A percentile compares a stretch with the other conserved stretches of the same genome.
Evolutionary conservation across 2,329 filamentous ascomycete species (phyloP).

Genomic region (Colletotrichum aenigma): DNA sequence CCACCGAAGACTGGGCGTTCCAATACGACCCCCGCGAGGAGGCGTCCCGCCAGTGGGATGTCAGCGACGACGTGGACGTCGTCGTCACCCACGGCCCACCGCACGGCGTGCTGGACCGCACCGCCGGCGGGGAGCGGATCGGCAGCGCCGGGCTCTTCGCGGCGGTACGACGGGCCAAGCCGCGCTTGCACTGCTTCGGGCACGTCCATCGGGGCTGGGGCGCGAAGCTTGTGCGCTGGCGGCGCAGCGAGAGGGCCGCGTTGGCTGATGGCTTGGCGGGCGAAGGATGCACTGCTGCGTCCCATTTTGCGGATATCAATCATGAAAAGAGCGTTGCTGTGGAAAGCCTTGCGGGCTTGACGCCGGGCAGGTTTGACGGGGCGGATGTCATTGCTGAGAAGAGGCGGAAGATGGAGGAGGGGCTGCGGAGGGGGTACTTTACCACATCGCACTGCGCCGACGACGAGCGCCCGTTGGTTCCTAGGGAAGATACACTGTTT

Average conservation of each 20-base stretch:
- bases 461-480: slow-evolving; percentile 27
- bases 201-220: slow-evolving; percentile 38
- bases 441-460: slow-evolving; percentile 24
- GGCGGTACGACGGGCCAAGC: slow-evolving; percentile 30
- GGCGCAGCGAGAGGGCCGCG: neutral
- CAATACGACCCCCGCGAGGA: slow-evolving; percentile 38
- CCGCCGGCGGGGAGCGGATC: slow-evolving; percentile 25
- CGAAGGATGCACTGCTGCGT: slow-evolving; percentile 30
- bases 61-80: slow-evolving; percentile 30
- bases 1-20: slow-evolving; percentile 44
- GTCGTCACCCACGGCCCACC: slow-evolving; percentile 40
- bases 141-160: slow-evolving; percentile 36
- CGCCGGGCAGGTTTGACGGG: neutral
- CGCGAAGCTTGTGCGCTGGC: slow-evolving; percentile 53
- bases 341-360: neutral
- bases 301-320: slow-evolving; percentile 53
- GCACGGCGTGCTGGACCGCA: slow-evolving; percentile 45
- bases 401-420: neutral
- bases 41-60: slow-evolving; percentile 19
- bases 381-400: neutral
- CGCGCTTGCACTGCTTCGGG: slow-evolving; percentile 40
- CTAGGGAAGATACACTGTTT: slow-evolving; percentile 54
- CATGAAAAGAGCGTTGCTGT: slow-evolving; percentile 37
- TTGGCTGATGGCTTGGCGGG: neutral
- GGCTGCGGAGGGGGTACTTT: slow-evolving; percentile 34